phyloP scores from a whole-genome alignment of 129 eudicot genomes.

The Apium graveolens region DNA sequence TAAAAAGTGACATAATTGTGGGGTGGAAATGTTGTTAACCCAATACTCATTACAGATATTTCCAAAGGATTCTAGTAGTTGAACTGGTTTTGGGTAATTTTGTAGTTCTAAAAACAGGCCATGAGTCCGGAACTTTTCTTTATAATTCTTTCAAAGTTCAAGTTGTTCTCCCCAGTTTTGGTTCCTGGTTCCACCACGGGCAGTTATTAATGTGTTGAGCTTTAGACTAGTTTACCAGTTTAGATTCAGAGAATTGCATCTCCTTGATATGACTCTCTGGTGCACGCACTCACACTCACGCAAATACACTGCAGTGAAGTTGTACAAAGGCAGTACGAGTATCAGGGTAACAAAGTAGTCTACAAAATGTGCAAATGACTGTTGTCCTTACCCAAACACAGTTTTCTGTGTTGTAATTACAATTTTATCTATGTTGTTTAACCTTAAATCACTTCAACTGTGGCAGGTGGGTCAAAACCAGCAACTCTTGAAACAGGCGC shows the following conservation, averaged over 20 bases:
- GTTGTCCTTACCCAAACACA: background rate
- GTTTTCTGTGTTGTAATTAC: background rate
- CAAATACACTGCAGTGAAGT: background rate
- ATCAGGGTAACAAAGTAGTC: background rate
- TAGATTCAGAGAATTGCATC: background rate
- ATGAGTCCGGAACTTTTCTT: background rate
- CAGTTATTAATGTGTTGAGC: too few species aligned
- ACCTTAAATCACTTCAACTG: background rate
- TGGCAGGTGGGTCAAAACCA: constrained; percentile 79
- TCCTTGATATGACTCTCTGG: background rate
- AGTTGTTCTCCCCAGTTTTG: background rate
- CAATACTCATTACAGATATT: background rate
- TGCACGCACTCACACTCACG: background rate
- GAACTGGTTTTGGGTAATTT: background rate
- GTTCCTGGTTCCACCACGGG: too few species aligned
- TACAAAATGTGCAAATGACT: background rate
- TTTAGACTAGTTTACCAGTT: background rate
- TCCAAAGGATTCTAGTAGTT: background rate
- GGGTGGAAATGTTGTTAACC: background rate
- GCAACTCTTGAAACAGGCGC: constrained; percentile 93
- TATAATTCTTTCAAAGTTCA: background rate
- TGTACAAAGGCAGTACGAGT: background rate
- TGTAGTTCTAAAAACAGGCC: background rate
- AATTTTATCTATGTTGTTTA: background rate
- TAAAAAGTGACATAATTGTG: background rate